These are phyloP conservation scores for Cordyceps militaris DNA, from an alignment of 2,329 filamentous ascomycete genomes.

Conservation along the genomic window DNA sequence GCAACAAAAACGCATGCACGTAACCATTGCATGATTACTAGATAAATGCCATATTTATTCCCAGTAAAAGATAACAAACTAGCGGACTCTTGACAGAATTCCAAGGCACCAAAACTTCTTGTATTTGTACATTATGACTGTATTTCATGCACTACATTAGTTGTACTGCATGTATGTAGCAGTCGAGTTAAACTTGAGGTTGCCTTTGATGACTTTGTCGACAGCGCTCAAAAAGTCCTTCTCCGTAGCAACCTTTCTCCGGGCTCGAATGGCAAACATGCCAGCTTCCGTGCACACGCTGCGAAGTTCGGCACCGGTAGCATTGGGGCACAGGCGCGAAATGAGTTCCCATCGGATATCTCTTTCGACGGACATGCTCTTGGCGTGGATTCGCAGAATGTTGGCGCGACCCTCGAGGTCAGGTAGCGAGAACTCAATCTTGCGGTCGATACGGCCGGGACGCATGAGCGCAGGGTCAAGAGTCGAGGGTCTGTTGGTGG, in stretches of 20 bases:
- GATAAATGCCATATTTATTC: slow-evolving; percentile 8
- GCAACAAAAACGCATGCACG: not conserved
- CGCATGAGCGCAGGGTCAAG: slow-evolving; percentile 96
- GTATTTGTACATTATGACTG: slow-evolving; percentile 29
- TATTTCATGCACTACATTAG: slow-evolving; percentile 42
- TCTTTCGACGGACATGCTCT: slow-evolving; percentile 98
- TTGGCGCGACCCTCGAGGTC: slow-evolving; percentile 96
- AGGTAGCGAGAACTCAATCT: slow-evolving; percentile 97
- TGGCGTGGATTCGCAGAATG: slow-evolving; percentile 96
- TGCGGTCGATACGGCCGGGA: slow-evolving; percentile 93
- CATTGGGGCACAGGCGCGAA: slow-evolving; percentile 92
- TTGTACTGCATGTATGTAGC: slow-evolving; percentile 99
- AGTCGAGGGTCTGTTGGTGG: slow-evolving; percentile 92
- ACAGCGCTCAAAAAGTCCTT: slow-evolving; percentile 98
- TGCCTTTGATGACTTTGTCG: slow-evolving; percentile 99
- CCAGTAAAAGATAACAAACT: not conserved
- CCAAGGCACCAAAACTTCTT: slow-evolving; percentile 17
- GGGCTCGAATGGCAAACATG: slow-evolving; percentile 93
- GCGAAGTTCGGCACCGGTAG: slow-evolving; percentile 89
- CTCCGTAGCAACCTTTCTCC: slow-evolving; percentile 96
- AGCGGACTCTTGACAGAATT: slow-evolving; percentile 11
- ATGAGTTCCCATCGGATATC: slow-evolving; percentile 99
- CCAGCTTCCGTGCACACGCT: slow-evolving; percentile 97
- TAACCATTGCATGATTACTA: not conserved
- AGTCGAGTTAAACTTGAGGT: slow-evolving; percentile 98